Evolutionary conservation across 2,329 filamentous ascomycete genomes (phyloP), one percentile per base, ranked within the genome.

Genomic region (Diaporthe citrichinensis): DNA sequence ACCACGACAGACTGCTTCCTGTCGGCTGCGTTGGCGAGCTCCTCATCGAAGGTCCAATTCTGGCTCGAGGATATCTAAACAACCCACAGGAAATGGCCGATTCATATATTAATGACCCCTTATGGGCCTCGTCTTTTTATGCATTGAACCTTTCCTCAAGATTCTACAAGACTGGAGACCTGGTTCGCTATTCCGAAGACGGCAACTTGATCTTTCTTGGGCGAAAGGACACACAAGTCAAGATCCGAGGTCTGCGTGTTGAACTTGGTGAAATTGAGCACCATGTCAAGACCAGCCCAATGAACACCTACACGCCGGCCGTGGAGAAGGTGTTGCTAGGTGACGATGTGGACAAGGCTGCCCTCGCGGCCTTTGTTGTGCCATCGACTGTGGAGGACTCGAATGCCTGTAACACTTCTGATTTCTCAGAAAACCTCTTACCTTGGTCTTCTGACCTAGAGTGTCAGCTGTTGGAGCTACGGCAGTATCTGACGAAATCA

Each of bases 41-140:
- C 28, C 81, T 90, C 5, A 83, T 91, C 20, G 89, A 89, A 76
- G 90, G 90, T 0, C 90, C 90, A 1, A 87, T 90, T 25, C 89
- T 93, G 3, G 91, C 90, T 15, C 85, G 89, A 51, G 91, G 91
- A 41, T 93, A 93, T 76, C 83, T 92, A 31, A 88, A 88, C 71
- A 89, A 92, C 74, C 84, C 86, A 0, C 86, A 86, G 55, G 92
- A 91, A 81, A 93, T 92, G 0, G 86, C 85, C 2, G 86, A 87
- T 28, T 87, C 87, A 0, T 94, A 93, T 76, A 88, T 93, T 59
- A 83, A 80, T 0, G 76, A 80, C 0, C 74, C 82, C 20, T 10
- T 20, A 9, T 53, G 53, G 53, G 20, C 20, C 44, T 49, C 44
- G 20, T 49, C 44, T 3, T 3, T 28, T 14, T 17, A 57, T 28